These are phyloP conservation scores for Fusarium sp. DNA, from an alignment of 2,329 filamentous ascomycete species.

Conservation along the genomic window DNA sequence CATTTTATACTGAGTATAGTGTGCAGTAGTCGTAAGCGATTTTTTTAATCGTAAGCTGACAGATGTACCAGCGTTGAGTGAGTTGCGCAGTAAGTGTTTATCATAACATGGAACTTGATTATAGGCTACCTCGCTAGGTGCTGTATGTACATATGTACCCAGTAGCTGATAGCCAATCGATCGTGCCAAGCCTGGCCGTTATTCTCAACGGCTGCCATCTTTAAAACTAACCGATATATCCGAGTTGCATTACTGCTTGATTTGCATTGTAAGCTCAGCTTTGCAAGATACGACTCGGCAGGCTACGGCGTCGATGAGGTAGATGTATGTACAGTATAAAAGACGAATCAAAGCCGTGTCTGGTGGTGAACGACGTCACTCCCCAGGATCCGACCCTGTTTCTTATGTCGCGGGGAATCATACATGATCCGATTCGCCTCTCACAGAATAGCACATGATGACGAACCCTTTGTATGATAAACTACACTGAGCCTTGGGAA, in stretches of 20 bases:
- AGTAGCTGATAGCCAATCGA: neutral
- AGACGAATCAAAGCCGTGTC: constrained; percentile 1
- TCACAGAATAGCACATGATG: constrained; percentile 37
- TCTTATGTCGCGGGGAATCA: constrained; percentile 34
- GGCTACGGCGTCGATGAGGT: neutral
- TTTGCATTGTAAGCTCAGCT: neutral
- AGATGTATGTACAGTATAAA: neutral
- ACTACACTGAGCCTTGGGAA: neutral
- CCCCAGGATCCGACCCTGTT: constrained; percentile 39
- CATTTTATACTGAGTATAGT: constrained; percentile 3
- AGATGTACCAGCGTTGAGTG: neutral
- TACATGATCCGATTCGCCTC: constrained; percentile 36
- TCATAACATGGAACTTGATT: no score
- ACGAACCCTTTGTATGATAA: constrained; percentile 29
- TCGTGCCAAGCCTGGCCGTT: neutral
- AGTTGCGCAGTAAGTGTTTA: neutral
- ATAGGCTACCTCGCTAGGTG: no score
- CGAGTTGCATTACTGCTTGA: neutral
- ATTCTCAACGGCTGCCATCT: constrained; percentile 8
- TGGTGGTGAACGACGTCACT: constrained; percentile 39
- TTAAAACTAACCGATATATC: neutral
- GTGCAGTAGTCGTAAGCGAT: neutral
- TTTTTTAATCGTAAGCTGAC: neutral
- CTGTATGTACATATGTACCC: no score
- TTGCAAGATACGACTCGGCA: neutral